Conservation (phyloP, 495 filamentous ascomycete genomes). For the Aspergillus olivimuriae region DNA sequence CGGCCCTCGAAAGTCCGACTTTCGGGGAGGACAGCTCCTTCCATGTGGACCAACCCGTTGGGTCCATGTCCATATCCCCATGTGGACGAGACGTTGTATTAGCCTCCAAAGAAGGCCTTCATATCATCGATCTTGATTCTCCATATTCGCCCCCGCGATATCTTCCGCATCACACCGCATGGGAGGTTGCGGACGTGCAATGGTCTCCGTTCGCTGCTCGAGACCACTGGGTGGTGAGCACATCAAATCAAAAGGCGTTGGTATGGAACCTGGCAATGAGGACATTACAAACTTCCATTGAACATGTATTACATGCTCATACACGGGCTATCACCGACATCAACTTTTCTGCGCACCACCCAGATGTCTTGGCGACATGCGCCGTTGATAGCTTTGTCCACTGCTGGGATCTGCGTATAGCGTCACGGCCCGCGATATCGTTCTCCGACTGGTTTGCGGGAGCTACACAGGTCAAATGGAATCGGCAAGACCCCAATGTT, state of each 20-base stretch:
- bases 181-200: constrained; percentile 96
- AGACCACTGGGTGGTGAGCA: constrained; percentile 90
- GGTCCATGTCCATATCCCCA: constrained; percentile 81
- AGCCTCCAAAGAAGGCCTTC: constrained; percentile 77
- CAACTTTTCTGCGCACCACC: constrained; percentile 91
- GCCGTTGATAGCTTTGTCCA: constrained; percentile 90
- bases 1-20: constrained; percentile 77
- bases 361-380: constrained; percentile 84
- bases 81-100: constrained; percentile 89
- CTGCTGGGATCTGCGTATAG: constrained; percentile 82
- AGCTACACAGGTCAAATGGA: constrained; percentile 95
- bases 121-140: constrained; percentile 90
- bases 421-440: constrained; percentile 66
- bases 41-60: constrained; percentile 70
- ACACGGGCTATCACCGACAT: constrained; percentile 91
- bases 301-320: constrained; percentile 87
- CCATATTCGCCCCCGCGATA: constrained; percentile 84
- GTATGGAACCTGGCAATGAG: constrained; percentile 88
- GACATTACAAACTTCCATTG: constrained; percentile 67
- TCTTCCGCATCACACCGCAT: constrained; percentile 80
- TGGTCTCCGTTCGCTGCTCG: constrained; percentile 91
- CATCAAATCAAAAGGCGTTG: constrained; percentile 89
- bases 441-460: constrained; percentile 95
- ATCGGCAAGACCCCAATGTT: constrained; percentile 75
- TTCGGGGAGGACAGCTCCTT: constrained; percentile 83